Percentiles rank a stretch among this genome's conserved stretches.
phyloP scores from a whole-genome alignment of 169 alveolate genomes.

The Plasmodium falciparum region DNA sequence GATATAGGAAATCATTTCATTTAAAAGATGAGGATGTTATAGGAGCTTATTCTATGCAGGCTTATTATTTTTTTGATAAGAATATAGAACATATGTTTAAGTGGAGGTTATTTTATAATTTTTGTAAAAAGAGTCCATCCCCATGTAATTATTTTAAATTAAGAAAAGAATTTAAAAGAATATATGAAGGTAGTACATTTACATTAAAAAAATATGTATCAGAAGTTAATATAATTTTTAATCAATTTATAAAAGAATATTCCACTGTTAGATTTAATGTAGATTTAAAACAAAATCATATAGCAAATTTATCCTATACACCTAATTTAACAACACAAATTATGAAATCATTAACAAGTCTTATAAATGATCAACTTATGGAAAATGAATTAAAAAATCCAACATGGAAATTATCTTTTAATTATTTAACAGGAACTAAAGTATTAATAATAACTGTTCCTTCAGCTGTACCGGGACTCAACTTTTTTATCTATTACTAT shows the following conservation, averaged over 20 bases:
- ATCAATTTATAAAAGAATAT: conserved; percentile 16
- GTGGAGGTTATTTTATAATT: conserved; percentile 44
- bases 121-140: background rate
- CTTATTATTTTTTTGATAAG: conserved; percentile 18
- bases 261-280: conserved; percentile 1
- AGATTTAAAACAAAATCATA: background rate
- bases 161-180: conserved; percentile 12
- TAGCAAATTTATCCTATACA: background rate
- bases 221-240: conserved; percentile 12
- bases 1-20: conserved; percentile 12
- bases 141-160: conserved; percentile 9
- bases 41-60: conserved; percentile 33
- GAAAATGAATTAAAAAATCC: conserved; percentile 13
- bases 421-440: conserved; percentile 32
- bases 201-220: conserved; percentile 44
- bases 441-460: conserved; percentile 13
- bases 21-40: conserved; percentile 17
- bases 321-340: conserved; percentile 13
- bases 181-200: conserved; percentile 20
- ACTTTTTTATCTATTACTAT: conserved; percentile 14
- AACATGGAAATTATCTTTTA: conserved; percentile 42
- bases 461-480: conserved; percentile 33
- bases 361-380: background rate
- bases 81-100: conserved; percentile 33
- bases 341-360: conserved; percentile 6